Evolutionary conservation across 371 early-diverging fungal species (phyloP), one percentile per base, ranked within the genome.

Genomic region (Mucor racemosus): DNA sequence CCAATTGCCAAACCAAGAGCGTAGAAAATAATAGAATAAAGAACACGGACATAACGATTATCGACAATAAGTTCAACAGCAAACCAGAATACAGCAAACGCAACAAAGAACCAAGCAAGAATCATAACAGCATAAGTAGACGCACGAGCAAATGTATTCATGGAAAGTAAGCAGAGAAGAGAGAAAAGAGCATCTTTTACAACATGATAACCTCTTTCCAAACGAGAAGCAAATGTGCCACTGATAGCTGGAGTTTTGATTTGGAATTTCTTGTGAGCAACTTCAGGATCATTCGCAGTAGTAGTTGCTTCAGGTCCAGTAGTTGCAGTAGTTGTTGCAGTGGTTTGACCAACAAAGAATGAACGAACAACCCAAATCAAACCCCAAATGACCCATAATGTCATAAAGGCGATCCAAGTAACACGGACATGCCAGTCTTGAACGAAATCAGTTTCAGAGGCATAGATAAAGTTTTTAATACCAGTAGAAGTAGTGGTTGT

Each of bases 81-180:
- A 35, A 57, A 66, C 46, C 66, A 62, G 19, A 62, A 19, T 31
- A 71, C 46, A 46, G 71, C 62, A 40, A 66, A 66, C 4, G 63
- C 66, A 44, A 59, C 44, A 38, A 74, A 76, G 62, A 79, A 61
- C 80, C 80, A 80, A 15, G 74, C 64, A 53, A 80, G 46, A 21
- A 80, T 75, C 80, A 77, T 77, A 10, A 77, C 80, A 40, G 70
- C 69, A 55, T 63, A 62, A 42, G 72, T 74, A 9, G 69, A 66
- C 13, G 73, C 80, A 58, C 76, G 76, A 31, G 72, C 80, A 62
- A 80, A 67, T 3, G 76, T 74, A 53, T 80, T 80, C 21, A 80
- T 50, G 3, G 67, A 60, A 26, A 80, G 63, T 17, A 75, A 68
- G 21, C 74, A 75, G 11, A 80, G 62, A 15, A 73, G 64, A 35